Base-by-base conservation (phyloP, 495 filamentous ascomycete genomes). In the Viridothelium virens region DNA sequence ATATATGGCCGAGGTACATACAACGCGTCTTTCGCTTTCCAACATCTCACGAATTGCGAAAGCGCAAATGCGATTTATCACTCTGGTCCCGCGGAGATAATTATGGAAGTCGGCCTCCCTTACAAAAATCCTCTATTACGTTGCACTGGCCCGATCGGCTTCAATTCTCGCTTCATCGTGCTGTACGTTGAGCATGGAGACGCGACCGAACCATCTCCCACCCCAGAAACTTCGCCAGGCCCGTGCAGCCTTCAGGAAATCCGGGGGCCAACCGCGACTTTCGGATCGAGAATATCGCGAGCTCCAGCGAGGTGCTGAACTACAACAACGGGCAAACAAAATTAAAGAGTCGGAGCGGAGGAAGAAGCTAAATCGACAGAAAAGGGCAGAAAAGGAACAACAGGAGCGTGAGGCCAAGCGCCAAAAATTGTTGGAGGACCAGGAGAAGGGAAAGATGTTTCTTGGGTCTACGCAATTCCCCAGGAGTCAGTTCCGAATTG, bases 251-350 rank as follows among this genome's bases (percentile, higher is more conserved):
- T 74, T 63, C 68, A 68, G 67, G 39, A 61, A 61, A 11, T 38
- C 66, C 7, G 65, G 69, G 47, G 64, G 67, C 61, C 62, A 56
- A 6, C 70, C 70, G n/a, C 12, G 65, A 36, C 31, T 74, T 31
- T 69, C 70, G n/a, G 66, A 67, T 1, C 39, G 48, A 31, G 72
- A 72, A 63, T 14, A 69, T 44, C 69, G 64, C 36, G 70, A 70
- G 59, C 61, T 74, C 33, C 62, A 67, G 50, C 72, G 72, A 12
- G 47, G 65, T 14, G 56, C 65, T 11, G 65, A 74, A 65, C 67
- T 74, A 12, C 70, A 68, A 37, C 66, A 67, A 4, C 70, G 72
- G 16, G 72, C 72, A 56, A 64, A 66, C 38, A 37, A 62, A n/a
- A 46, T 62, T n/a, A 62, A 66, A 46, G 66, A 70, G 48, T 25